Evolutionary conservation across 805 yeast species (phyloP), one percentile per base, ranked within the genome.

Genomic region (Zygosaccharomyces siamensis): DNA sequence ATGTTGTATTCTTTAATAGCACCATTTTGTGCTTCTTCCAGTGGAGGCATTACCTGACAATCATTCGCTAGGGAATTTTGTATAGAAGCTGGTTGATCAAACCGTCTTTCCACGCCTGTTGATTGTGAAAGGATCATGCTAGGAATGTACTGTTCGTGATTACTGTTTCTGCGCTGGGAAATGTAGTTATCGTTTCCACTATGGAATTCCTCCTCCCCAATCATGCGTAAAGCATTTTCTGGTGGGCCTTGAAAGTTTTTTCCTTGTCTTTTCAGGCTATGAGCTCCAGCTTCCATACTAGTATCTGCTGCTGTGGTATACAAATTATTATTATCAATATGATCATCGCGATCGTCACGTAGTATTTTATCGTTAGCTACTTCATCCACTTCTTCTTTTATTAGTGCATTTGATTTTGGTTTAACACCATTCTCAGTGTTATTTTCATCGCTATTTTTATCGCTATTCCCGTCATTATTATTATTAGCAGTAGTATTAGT

Each of bases 81-180:
- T 48, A 54, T 66, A 54, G 55, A 67, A 47, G 61, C 64, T 7
- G 67, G 66, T 20, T 64, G 66, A 20, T 65, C 67, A 49, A 72
- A 69, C 4, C 68, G 69, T 45, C 73, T 61, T 32, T 76, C 80
- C 35, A 73, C 69, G 0, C 81, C 82, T 0, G 79, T 76, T 0
- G 81, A 76, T 54, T 78, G 81, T 2, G 82, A 77, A 4, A 77
- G 63, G 6, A 73, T 72, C 72, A 72, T 69, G 46, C 64, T 63
- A n/a, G 73, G 75, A 39, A 68, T 60, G 49, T 69, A 71, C 38
- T 69, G 65, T 23, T 65, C 64, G 1, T 52, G 53, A 18, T 57
- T 59, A 32, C 56, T 54, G 20, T 54, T 54, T 26, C 47, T 27
- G 20, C 47, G 43, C 30, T 46, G 45, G 20, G 39, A 37, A 12